Conservation (phyloP, 768 basidiomycete species). For the Solioccasus polychromus region DNA sequence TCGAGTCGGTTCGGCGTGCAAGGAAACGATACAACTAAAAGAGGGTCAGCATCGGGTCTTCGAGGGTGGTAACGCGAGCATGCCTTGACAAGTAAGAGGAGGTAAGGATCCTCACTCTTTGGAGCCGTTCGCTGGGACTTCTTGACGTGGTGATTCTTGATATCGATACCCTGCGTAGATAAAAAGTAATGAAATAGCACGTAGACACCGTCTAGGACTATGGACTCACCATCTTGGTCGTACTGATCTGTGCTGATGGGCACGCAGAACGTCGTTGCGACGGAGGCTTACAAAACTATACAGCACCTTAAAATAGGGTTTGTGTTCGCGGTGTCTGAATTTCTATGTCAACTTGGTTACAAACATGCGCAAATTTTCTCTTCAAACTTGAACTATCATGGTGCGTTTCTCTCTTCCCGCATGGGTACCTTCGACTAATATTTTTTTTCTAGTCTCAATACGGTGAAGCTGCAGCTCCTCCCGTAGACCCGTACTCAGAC, state of each 20-base stretch:
- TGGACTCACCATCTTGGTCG: constrained; percentile 81
- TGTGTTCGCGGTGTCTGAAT: constrained; percentile 26
- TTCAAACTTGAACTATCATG: constrained; percentile 65
- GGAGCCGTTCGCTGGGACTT: constrained; percentile 93
- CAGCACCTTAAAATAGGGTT: constrained; percentile 45
- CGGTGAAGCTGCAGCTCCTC: constrained; percentile 54
- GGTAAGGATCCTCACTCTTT: constrained; percentile 98
- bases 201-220: constrained; percentile 33
- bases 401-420: constrained; percentile 35
- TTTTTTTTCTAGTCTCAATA: constrained; percentile 46
- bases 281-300: constrained; percentile 68
- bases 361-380: constrained; percentile 41
- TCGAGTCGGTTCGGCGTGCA: constrained; percentile 91
- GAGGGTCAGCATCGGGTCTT: constrained; percentile 7
- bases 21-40: constrained; percentile 96
- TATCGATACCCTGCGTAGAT: constrained; percentile 84
- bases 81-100: constrained; percentile 97
- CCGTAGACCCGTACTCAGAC: constrained; percentile 80
- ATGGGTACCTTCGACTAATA: not conserved
- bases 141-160: constrained; percentile 97
- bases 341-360: constrained; percentile 35
- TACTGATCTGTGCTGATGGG: constrained; percentile 52
- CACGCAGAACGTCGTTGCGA: constrained; percentile 33
- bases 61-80: constrained; percentile 16
- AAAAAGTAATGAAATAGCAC: constrained; percentile 11